Evolutionary conservation across 257 asterid genomes (phyloP), one percentile per base, ranked within the genome.

Genomic region (Ligustrum vulgare): DNA sequence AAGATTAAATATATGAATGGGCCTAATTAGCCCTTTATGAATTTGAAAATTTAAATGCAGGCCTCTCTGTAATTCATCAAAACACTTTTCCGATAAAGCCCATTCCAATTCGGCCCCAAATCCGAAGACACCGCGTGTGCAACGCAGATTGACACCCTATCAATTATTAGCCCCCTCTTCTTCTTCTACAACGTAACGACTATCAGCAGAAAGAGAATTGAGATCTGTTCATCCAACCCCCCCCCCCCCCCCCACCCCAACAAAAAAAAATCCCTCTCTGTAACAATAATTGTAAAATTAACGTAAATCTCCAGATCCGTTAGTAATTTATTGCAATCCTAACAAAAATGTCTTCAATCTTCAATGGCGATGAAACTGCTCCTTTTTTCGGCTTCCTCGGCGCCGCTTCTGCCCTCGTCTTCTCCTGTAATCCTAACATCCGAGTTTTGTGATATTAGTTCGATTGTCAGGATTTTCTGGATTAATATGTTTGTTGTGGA

Each of bases 341-440:
- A 72, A 22, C 45, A n/a, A 80, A 43, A 72, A 84, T 85, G 91
- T 82, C 89, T 66, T 83, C 93, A 65, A 63, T 83, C 67, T 88
- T 88, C 84, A 79, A 85, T 80, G 93, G 93, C 80, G 93, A 88
- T 84, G 93, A 88, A 83, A 86, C 93, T 76, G 93, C 93, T 78
- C 93, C 93, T 3, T 86, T 88, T 77, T 88, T 88, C 82, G 92
- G 92, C 75, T 88, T 88, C 80, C 92, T 88, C 75, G 92, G 92
- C 75, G 92, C 92, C 70, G 91, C 93, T 12, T 86, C 93, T 13
- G 91, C 93, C 70, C 91, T 88, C 68, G 91, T 88, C 66, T 88
- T 88, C 87, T 88, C 93, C 64, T 88, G 93, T 88, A 81, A 80
- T n/a, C 15, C 39, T 32, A 9, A 60, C 7, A 60, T 60, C 67